A percentile compares a stretch with the other conserved stretches of the same genome.
phyloP scores from a whole-genome alignment of 164 flowering plant species.

The Umbellularia californica region DNA sequence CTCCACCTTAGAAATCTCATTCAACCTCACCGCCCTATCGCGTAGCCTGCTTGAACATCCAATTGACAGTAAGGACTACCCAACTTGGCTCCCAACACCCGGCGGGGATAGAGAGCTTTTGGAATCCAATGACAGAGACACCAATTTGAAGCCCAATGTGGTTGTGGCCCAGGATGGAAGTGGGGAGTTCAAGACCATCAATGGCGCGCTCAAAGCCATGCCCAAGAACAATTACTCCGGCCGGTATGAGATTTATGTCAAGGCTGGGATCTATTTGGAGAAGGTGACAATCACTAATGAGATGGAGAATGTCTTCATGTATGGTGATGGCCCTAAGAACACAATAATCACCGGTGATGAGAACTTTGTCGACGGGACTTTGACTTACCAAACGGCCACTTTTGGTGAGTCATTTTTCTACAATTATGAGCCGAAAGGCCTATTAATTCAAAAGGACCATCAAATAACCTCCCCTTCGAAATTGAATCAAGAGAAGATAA shows the following conservation, averaged over 20 bases:
- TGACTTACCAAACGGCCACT: constrained; percentile 34
- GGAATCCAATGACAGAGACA: constrained; percentile 7
- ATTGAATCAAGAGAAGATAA: too few relatives aligned
- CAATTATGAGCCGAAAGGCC: too few relatives aligned
- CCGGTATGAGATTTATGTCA: constrained; percentile 44
- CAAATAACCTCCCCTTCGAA: too few relatives aligned
- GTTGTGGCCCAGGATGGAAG: constrained; percentile 83
- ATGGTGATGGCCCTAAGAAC: constrained; percentile 47
- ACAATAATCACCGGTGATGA: constrained; percentile 39
- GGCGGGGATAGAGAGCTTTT: constrained; percentile 46
- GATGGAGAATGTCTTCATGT: constrained; percentile 26
- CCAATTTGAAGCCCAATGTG: constrained; percentile 40
- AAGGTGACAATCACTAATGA: constrained; percentile 13
- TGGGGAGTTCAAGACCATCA: constrained; percentile 58
- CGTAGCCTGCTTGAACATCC: neutral
- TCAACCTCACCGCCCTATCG: constrained; percentile 17
- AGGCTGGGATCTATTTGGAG: constrained; percentile 49
- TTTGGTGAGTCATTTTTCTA: constrained; percentile 33
- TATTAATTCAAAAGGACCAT: neutral
- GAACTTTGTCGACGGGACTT: constrained; percentile 14
- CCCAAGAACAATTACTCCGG: constrained; percentile 38
- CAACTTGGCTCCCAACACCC: constrained; percentile 39
- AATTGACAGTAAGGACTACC: constrained; percentile 23
- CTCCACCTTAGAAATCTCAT: constrained; percentile 15
- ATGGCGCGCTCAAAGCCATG: constrained; percentile 52